Evolutionary conservation across 2,329 filamentous ascomycete genomes (phyloP).

Genomic region (Dactylellina drechsleri): DNA sequence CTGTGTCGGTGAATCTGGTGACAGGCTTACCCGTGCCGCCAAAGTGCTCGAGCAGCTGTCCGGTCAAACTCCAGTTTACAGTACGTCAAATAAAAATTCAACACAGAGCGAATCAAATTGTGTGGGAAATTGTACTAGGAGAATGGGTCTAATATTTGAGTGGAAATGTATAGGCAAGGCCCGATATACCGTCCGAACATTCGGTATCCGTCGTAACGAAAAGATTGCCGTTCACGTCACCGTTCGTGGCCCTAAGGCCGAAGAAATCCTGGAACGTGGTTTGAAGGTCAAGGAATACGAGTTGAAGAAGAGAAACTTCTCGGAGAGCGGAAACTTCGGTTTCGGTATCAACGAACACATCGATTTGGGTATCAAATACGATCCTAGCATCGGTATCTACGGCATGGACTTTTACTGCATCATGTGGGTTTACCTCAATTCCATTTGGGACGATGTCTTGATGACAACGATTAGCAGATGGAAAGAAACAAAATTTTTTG

Average conservation of each 20-base stretch:
- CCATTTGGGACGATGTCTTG: neutral
- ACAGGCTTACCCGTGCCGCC: conserved; percentile 99
- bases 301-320: conserved; percentile 99
- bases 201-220: conserved; percentile 99
- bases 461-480: too few relatives aligned
- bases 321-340: conserved; percentile 98
- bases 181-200: conserved; percentile 99
- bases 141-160: neutral
- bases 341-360: conserved; percentile 99
- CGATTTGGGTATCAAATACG: conserved; percentile 99
- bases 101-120: conserved; percentile 1
- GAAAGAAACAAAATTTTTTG: too few relatives aligned
- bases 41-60: conserved; percentile 99
- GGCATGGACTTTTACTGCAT: conserved; percentile 99
- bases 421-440: conserved; percentile 73
- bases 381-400: conserved; percentile 97
- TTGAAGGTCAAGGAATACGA: conserved; percentile 99
- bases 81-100: conserved; percentile 67
- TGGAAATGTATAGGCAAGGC: conserved; percentile 72
- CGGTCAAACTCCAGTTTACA: conserved; percentile 99
- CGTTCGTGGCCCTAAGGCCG: conserved; percentile 97
- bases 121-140: neutral
- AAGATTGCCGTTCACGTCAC: conserved; percentile 99
- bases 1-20: conserved; percentile 99
- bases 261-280: conserved; percentile 99